phyloP scores from a whole-genome alignment of 2,329 filamentous ascomycete genomes.

The Fusarium sp. region DNA sequence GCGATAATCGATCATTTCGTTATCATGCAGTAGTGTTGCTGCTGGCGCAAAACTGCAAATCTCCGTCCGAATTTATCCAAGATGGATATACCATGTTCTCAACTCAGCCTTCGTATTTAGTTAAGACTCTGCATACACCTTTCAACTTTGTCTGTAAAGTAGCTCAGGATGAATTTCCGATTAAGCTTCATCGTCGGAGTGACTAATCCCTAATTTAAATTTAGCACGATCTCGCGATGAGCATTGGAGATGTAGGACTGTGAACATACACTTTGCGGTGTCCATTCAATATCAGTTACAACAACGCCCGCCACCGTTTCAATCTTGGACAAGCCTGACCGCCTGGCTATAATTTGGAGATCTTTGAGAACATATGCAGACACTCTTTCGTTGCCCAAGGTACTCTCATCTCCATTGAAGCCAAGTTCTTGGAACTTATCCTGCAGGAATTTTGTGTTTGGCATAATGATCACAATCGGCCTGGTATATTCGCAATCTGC shows the following conservation, averaged over 20 bases:
- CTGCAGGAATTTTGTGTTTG: slow-evolving; percentile 69
- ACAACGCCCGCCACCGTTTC: background rate
- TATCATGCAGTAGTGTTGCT: background rate
- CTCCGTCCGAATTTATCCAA: background rate
- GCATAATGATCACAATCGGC: slow-evolving; percentile 82
- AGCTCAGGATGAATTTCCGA: background rate
- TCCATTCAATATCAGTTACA: background rate
- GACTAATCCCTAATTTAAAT: background rate
- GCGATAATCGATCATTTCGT: too few relatives aligned
- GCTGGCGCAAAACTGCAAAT: background rate
- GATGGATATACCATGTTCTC: background rate
- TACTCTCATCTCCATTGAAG: slow-evolving; percentile 61
- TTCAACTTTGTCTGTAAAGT: background rate
- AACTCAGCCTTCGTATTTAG: background rate
- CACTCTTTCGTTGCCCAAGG: background rate
- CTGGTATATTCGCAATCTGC: slow-evolving; percentile 78
- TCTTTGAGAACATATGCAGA: background rate
- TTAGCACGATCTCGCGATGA: background rate
- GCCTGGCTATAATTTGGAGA: background rate
- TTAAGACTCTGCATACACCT: background rate
- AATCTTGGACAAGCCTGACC: background rate
- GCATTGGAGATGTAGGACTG: background rate
- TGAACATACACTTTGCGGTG: background rate
- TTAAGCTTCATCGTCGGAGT: background rate
- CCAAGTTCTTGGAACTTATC: slow-evolving; percentile 68